Conservation (phyloP, 2,329 filamentous ascomycete genomes). For the Arachnomyces sp. region DNA sequence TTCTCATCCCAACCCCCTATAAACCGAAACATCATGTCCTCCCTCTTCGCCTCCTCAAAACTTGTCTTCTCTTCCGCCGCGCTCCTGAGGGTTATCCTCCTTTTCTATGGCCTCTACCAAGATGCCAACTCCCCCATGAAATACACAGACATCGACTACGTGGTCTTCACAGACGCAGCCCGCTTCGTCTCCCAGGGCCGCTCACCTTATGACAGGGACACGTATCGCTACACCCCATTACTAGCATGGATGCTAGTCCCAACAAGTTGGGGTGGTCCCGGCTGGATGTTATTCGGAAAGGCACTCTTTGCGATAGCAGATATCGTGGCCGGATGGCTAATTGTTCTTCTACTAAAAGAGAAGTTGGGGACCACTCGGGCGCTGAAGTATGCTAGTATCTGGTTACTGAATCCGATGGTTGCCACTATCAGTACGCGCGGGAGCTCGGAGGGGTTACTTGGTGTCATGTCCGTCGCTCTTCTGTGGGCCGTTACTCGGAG, state of each 20-base stretch:
- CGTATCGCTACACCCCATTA: constrained; percentile 93
- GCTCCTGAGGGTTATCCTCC: constrained; percentile 62
- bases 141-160: constrained; percentile 98
- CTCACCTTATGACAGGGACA: constrained; percentile 82
- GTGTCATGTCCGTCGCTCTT: constrained; percentile 72
- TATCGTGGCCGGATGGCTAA: constrained; percentile 73
- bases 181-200: constrained; percentile 61
- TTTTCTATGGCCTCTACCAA: constrained; percentile 87
- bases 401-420: constrained; percentile 97
- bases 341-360: constrained; percentile 48
- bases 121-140: constrained; percentile 87
- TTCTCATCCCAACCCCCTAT: not conserved
- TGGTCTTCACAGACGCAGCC: constrained; percentile 93
- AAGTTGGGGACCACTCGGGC: constrained; percentile 50
- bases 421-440: constrained; percentile 92
- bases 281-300: constrained; percentile 80
- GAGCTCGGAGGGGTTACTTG: constrained; percentile 84
- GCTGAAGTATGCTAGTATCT: constrained; percentile 73
- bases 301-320: constrained; percentile 77
- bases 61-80: constrained; percentile 35
- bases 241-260: constrained; percentile 86
- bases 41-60: constrained; percentile 25
- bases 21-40: constrained; percentile 2
- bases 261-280: constrained; percentile 50
- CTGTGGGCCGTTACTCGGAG: constrained; percentile 71